Evolutionary conservation across 805 yeast species (phyloP).

Genomic region (Blastobotrys chiropterorum): DNA sequence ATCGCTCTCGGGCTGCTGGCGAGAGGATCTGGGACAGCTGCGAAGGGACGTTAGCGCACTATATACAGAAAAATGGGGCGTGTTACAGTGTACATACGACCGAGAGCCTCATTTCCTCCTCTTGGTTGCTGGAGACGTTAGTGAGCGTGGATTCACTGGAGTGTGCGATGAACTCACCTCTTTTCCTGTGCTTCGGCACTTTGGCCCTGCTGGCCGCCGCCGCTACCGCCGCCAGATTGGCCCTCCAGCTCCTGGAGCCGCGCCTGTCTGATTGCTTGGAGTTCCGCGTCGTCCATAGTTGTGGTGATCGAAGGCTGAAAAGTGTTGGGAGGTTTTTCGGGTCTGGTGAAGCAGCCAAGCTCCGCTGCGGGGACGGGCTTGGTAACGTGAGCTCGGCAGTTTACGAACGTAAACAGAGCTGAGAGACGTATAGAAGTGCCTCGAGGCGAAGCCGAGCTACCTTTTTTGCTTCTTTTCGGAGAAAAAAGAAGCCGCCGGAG

Average conservation of each 20-base stretch:
- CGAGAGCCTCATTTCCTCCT: slow-evolving; percentile 37
- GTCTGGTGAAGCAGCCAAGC: too few species aligned
- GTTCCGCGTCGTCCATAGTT: slow-evolving; percentile 76
- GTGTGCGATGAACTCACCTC: neutral
- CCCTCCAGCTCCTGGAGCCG: slow-evolving; percentile 63
- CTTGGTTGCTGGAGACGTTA: slow-evolving; percentile 6
- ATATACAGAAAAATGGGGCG: neutral
- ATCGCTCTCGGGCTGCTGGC: slow-evolving; percentile 79
- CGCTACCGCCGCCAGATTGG: slow-evolving; percentile 37
- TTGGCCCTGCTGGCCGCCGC: slow-evolving; percentile 11
- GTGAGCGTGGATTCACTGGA: neutral
- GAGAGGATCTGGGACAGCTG: slow-evolving; percentile 68
- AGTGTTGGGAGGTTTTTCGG: neutral
- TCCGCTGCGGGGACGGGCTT: too few species aligned
- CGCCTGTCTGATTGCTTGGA: slow-evolving; percentile 90
- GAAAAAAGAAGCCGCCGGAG: neutral
- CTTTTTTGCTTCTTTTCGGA: neutral
- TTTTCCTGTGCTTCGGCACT: slow-evolving; percentile 3
- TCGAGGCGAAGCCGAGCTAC: too few species aligned
- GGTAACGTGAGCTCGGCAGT: too few species aligned
- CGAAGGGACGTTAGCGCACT: too few species aligned
- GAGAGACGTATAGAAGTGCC: too few species aligned
- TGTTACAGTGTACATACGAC: slow-evolving; percentile 19
- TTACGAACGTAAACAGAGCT: too few species aligned
- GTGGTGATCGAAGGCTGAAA: neutral